Evolutionary conservation across 2,329 filamentous ascomycete species (phyloP), one percentile per base, ranked within the genome.

Genomic region (Fusarium anguioides): DNA sequence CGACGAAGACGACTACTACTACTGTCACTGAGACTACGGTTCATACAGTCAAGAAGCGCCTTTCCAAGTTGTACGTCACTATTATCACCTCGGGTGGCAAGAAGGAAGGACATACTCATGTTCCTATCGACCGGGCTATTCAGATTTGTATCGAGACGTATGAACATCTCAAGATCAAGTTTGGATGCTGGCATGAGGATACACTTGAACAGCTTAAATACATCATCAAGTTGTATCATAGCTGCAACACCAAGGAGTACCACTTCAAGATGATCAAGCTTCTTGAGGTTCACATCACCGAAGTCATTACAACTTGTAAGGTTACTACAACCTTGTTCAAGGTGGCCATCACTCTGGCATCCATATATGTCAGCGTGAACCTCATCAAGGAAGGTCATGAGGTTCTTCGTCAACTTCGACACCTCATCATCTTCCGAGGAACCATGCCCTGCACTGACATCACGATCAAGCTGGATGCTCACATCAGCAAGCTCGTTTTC

Each of bases 321-420:
- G 68, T 72, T 6, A 82, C 83, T 0, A 79, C 82, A 48, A 78
- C 79, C n/a, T 76, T 86, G 17, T 83, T 84, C 62, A 78, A 82
- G 49, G 81, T 82, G 3, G 85, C 84, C 3, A 76, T 78, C 12
- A 81, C 78, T 1, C 76, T 86, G 45, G 80, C 82, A 1, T 75
- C 78, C 14, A 83, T 83, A 36, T 86, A 82, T 69, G 75, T 80
- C 39, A 75, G 75, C 18, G 79, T 77, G 29, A 77, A 79, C 44
- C 74, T 84, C 39, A 71, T 75, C 33, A 60, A 78, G 53, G 71
- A 80, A 55, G 79, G 80, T 35, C 70, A 78, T 41, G 74, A 82
- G 56, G 71, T 86, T 2, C 78, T 85, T 10, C 78, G 81, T 7
- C 82, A 86, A 62, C 70, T 86, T 18, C 83, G 83, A 27, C 79